phyloP scores from a whole-genome alignment of 2,329 filamentous ascomycete species.

The Akanthomyces dipterigenus region DNA sequence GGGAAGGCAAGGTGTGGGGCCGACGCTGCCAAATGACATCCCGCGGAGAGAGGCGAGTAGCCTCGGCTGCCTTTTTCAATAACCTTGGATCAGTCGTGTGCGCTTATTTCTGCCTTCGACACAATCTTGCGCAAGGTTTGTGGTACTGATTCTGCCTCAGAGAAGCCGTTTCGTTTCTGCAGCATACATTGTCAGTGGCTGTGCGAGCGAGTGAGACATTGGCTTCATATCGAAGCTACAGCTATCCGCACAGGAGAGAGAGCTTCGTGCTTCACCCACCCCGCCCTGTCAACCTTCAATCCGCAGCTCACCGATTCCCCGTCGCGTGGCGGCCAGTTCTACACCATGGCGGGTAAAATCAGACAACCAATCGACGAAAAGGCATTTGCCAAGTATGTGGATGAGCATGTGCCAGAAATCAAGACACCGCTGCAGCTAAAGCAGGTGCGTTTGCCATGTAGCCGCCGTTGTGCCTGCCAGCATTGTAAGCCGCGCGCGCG shows the following conservation, averaged over 20 bases:
- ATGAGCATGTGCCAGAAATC: constrained; percentile 73
- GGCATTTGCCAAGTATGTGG: constrained; percentile 73
- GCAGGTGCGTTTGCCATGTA: constrained; percentile 52
- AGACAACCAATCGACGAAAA: constrained; percentile 84
- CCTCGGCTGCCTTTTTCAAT: background rate
- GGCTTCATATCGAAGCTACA: background rate
- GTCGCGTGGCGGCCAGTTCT: background rate
- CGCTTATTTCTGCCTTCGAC: background rate
- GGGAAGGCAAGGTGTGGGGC: constrained; percentile 1
- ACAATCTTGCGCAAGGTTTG: background rate
- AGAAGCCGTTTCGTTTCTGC: background rate
- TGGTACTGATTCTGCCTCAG: background rate
- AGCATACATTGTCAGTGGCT: no score
- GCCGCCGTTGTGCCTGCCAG: background rate
- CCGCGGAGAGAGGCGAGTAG: background rate
- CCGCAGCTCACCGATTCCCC: background rate
- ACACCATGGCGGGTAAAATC: constrained; percentile 72
- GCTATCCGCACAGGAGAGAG: background rate
- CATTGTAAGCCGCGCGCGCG: background rate
- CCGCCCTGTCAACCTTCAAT: background rate
- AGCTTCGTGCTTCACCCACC: background rate
- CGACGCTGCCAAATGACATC: background rate
- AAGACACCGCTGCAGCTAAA: constrained; percentile 78
- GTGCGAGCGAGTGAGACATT: background rate
- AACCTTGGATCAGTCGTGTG: background rate